phyloP scores from a whole-genome alignment of 2,329 filamentous ascomycete genomes.

The Aspergillus fijiensis region DNA sequence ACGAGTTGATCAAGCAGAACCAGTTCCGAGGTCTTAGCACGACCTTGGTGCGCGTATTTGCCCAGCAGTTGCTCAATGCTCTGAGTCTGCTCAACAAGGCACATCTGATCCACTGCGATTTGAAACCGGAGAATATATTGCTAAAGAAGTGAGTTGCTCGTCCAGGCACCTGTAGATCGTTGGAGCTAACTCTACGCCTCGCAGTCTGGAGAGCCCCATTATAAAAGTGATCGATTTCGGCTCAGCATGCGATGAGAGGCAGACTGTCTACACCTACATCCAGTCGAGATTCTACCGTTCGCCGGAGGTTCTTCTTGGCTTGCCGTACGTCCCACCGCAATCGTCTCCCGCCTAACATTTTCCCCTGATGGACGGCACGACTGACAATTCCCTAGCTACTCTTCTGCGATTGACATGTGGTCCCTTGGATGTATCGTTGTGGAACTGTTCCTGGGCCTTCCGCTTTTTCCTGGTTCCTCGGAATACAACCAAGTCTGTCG shows the following conservation, averaged over 20 bases:
- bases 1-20: conserved; percentile 99
- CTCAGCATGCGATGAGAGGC: conserved; percentile 94
- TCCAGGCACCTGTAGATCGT: neutral
- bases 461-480: conserved; percentile 92
- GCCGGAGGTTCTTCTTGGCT: conserved; percentile 88
- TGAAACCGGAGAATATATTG: conserved; percentile 97
- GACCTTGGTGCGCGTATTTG: conserved; percentile 93
- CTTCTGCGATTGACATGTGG: conserved; percentile 99
- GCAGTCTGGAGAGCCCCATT: conserved; percentile 87
- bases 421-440: conserved; percentile 97
- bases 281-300: conserved; percentile 98
- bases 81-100: conserved; percentile 92
- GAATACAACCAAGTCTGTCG: conserved; percentile 98
- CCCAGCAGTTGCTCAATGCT: conserved; percentile 91
- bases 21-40: conserved; percentile 97
- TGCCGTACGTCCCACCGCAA: conserved; percentile 57
- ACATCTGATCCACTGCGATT: conserved; percentile 92
- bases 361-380: neutral
- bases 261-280: conserved; percentile 99
- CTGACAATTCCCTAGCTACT: conserved; percentile 59
- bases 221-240: conserved; percentile 99
- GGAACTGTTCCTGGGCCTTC: conserved; percentile 90
- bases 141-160: conserved; percentile 72
- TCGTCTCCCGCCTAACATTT: neutral
- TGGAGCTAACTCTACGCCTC: neutral